Evolutionary conservation across 2,329 filamentous ascomycete genomes (phyloP).

Genomic region (Calycina herbarum): DNA sequence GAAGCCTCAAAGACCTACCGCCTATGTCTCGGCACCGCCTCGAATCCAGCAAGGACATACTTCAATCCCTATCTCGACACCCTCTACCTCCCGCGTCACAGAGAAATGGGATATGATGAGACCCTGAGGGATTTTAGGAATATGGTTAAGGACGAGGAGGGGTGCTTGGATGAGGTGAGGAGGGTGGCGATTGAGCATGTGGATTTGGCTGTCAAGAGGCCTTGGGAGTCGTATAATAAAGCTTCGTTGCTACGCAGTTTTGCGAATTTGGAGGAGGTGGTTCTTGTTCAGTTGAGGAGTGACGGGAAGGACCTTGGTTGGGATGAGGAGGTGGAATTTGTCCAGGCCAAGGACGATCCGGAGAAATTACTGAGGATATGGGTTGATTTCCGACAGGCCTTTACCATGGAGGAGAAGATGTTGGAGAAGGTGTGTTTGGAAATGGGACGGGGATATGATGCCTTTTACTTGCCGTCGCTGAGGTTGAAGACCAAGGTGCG

Average conservation of each 20-base stretch:
- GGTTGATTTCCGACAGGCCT: constrained; percentile 33
- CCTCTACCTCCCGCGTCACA: constrained; percentile 38
- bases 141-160: constrained; percentile 36
- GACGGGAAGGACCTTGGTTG: not conserved
- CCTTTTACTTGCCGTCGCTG: constrained; percentile 30
- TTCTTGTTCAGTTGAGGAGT: constrained; percentile 31
- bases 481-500: constrained; percentile 23
- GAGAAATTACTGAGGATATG: constrained; percentile 30
- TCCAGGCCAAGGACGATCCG: constrained; percentile 22
- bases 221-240: constrained; percentile 54
- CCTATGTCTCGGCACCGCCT: constrained; percentile 36
- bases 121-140: constrained; percentile 43
- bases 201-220: constrained; percentile 44
- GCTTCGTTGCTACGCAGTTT: constrained; percentile 47
- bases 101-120: constrained; percentile 38
- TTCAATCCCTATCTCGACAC: constrained; percentile 28
- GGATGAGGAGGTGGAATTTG: constrained; percentile 25
- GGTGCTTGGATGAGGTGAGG: constrained; percentile 39
- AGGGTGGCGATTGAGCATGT: constrained; percentile 50
- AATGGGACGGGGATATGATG: constrained; percentile 26
- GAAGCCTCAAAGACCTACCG: constrained; percentile 43
- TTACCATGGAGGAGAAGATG: constrained; percentile 30
- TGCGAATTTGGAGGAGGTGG: constrained; percentile 34
- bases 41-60: constrained; percentile 17
- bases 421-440: constrained; percentile 29